Percentiles rank a stretch among this genome's conserved stretches.
phyloP scores from a whole-genome alignment of 106 monocot species.

The Apostasia shenzhenica region DNA sequence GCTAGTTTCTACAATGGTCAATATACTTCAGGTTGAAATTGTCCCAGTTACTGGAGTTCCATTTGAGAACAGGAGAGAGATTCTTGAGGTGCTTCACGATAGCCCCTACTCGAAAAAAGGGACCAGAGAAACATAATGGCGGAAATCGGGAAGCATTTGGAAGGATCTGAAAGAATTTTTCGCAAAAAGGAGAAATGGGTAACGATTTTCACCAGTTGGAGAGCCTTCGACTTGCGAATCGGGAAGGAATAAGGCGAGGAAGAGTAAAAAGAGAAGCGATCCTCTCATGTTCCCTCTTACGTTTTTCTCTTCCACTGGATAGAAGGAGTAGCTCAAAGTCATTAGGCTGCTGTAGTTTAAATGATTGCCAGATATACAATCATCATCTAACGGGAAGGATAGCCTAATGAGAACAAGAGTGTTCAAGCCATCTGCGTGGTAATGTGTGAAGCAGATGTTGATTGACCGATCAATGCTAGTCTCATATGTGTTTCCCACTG shows the following conservation, averaged over 20 bases:
- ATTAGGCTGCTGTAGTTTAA: too few species aligned
- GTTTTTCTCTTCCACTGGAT: not conserved
- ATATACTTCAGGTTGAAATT: too few species aligned
- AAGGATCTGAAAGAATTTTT: constrained; percentile 1
- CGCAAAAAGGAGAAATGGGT: not conserved
- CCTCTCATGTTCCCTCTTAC: not conserved
- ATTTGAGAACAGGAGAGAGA: constrained; percentile 65
- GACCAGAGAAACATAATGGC: not conserved
- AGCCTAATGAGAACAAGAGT: too few species aligned
- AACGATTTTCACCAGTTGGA: not conserved
- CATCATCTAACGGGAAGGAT: too few species aligned
- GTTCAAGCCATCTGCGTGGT: too few species aligned
- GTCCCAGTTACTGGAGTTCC: constrained; percentile 13
- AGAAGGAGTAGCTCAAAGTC: not conserved
- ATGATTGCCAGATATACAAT: too few species aligned
- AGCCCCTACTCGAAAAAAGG: constrained; percentile 19
- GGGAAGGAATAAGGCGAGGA: not conserved
- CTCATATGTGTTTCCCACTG: too few species aligned
- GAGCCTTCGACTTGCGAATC: not conserved
- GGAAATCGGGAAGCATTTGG: not conserved
- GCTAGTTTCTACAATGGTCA: too few species aligned
- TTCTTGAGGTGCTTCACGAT: constrained; percentile 60
- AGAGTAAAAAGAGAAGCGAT: constrained; percentile 1
- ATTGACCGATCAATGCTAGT: too few species aligned
- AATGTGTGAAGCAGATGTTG: too few species aligned